phyloP scores from a whole-genome alignment of 78 protist species.

The Dictyostelium citrinum region DNA sequence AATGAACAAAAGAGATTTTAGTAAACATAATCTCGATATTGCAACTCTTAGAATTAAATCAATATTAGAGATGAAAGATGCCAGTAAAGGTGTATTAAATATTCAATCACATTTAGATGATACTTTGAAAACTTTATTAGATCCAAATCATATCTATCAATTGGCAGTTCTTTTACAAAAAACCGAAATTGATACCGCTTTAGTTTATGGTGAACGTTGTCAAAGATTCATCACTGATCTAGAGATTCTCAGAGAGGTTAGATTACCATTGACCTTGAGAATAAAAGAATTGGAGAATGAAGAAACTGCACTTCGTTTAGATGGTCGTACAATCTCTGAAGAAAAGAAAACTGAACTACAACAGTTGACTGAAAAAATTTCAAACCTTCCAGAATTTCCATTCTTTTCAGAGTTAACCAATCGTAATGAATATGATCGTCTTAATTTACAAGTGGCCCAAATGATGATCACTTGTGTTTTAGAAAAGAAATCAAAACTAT shows the following conservation, averaged over 20 bases:
- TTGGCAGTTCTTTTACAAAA: not conserved
- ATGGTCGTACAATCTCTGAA: slow-evolving; percentile 1
- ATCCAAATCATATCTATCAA: slow-evolving; percentile 58
- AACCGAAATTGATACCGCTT: slow-evolving; percentile 23
- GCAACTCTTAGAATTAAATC: slow-evolving; percentile 14
- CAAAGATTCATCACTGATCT: slow-evolving; percentile 43
- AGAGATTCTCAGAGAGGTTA: slow-evolving; percentile 25
- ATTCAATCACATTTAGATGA: slow-evolving; percentile 23
- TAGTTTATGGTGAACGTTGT: slow-evolving; percentile 68
- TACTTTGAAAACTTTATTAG: slow-evolving; percentile 14
- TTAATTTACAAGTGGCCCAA: slow-evolving; percentile 29
- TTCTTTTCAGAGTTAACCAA: not conserved
- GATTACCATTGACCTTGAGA: slow-evolving; percentile 17
- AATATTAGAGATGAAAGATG: slow-evolving; percentile 48
- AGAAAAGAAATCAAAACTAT: slow-evolving; percentile 33
- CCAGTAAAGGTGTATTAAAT: not conserved
- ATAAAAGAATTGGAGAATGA: not conserved
- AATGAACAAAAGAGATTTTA: not conserved
- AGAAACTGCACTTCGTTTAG: slow-evolving; percentile 7
- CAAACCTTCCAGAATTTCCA: slow-evolving; percentile 65
- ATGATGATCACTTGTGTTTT: slow-evolving; percentile 55
- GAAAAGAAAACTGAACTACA: not conserved
- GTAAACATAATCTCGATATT: not conserved
- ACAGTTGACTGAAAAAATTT: not conserved
- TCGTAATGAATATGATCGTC: slow-evolving; percentile 47